Conservation (phyloP, 2,329 filamentous ascomycete genomes). For the Penicillium concentricum region DNA sequence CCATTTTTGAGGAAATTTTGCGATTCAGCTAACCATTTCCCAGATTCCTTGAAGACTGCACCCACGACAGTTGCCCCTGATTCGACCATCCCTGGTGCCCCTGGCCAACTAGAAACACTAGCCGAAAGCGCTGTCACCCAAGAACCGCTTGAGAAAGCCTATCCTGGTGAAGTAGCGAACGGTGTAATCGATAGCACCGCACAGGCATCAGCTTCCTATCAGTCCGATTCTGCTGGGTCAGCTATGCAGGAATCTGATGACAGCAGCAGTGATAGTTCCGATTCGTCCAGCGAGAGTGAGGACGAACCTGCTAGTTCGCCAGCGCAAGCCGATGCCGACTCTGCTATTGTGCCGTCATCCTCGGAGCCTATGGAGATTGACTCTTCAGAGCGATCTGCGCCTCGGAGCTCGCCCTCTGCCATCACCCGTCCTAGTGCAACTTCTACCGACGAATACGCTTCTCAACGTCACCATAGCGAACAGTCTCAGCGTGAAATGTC, state of each 20-base stretch:
- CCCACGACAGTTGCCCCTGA: neutral
- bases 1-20: conserved; percentile 2
- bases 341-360: neutral
- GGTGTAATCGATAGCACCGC: conserved; percentile 11
- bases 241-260: conserved; percentile 42
- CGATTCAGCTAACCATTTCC: conserved; percentile 34
- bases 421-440: conserved; percentile 12
- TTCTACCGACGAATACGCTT: conserved; percentile 6
- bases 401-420: neutral
- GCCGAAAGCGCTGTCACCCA: neutral
- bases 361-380: conserved; percentile 3
- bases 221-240: conserved; percentile 32
- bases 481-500: conserved; percentile 30
- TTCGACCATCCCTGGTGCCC: neutral
- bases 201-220: conserved; percentile 21
- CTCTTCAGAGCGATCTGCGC: neutral
- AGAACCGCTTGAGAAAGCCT: conserved; percentile 8
- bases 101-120: neutral
- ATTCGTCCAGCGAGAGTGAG: conserved; percentile 11
- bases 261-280: conserved; percentile 17
- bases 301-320: conserved; percentile 20
- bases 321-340: conserved; percentile 7
- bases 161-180: conserved; percentile 13
- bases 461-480: neutral
- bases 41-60: conserved; percentile 41